Percentiles rank a stretch among this genome's conserved stretches.
These are phyloP conservation scores for Aegilops bicornis DNA, from an alignment of 176 grass and related monocot genomes.

Conservation along the genomic window DNA sequence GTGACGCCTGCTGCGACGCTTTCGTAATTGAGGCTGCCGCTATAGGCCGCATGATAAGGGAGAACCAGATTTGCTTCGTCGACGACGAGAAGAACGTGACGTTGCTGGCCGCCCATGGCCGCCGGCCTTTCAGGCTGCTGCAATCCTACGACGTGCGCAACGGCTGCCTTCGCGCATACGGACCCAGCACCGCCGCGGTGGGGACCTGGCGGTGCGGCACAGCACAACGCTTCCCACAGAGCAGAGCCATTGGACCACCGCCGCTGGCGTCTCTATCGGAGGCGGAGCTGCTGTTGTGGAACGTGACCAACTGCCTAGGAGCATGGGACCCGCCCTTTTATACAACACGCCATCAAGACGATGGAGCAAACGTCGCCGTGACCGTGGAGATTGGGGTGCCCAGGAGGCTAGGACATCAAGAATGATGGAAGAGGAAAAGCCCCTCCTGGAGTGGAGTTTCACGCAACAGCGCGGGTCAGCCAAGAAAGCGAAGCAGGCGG, in stretches of 20 bases:
- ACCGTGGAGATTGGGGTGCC: background rate
- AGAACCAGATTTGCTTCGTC: background rate
- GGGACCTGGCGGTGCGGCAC: background rate
- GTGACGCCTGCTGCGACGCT: background rate
- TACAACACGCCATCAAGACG: too few relatives aligned
- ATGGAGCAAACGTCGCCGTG: background rate
- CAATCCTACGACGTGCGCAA: background rate
- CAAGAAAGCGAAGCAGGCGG: background rate
- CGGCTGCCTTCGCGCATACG: background rate
- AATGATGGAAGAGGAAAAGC: background rate
- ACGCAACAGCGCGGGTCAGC: background rate
- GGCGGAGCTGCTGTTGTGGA: background rate
- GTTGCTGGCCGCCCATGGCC: background rate
- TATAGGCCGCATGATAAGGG: background rate
- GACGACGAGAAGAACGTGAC: background rate
- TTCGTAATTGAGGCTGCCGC: background rate
- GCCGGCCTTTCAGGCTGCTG: background rate
- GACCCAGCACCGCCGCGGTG: background rate
- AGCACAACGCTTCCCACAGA: background rate
- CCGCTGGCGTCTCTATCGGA: background rate
- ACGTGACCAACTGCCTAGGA: background rate
- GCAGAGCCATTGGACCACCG: background rate
- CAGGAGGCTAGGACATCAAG: background rate
- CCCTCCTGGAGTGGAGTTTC: background rate
- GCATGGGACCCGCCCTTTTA: background rate